Evolutionary conservation across 139 green algal genomes (phyloP), one percentile per base, ranked within the genome.

Genomic region (Klebsormidium nitens): DNA sequence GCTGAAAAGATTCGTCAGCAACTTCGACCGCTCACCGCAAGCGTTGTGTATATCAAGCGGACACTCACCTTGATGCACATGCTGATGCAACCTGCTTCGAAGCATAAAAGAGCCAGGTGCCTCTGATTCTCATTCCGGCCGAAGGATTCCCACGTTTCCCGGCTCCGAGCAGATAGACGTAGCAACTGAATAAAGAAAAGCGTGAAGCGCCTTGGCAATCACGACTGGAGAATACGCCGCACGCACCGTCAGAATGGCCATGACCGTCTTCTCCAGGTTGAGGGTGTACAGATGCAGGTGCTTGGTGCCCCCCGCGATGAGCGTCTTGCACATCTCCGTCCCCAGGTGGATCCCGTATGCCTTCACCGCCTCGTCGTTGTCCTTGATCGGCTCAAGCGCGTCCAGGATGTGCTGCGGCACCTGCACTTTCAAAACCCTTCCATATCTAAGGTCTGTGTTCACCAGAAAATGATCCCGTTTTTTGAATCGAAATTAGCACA

Each of bases 281-380:
- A 98, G 86, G 0, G 89, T 93, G 86, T 98, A 98, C 87, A 98
- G 89, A 84, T 98, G 93, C 37, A 98, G 38, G 19, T 91, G 91
- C 5, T 36, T 82, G 3, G 73, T 77, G 55, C 87, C 87, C 5
- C 63, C 71, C 29, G 86, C 91, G 56, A 98, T 74, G 66, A 98
- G 81, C 63, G 82, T 80, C 26, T 77, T 69, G 83, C 91, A 97
- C 93, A 98, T 98, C 44, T 87, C 58, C 0, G 81, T 89, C 34
- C 86, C 93, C 48, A 95, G 74, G 2, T 93, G 75, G 50, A 98
- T 89, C 72, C 93, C 93, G 60, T 88, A 97, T 1, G 76, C 73
- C 84, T 91, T 86, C 32, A 84, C 65, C 3, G 87, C 93, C 57
- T 93, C 93, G 1, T 97, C 93, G 70, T 93, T 90, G 81, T 96